Base-by-base conservation (phyloP, 345 rosid species). In the Aurinia saxatilis region DNA sequence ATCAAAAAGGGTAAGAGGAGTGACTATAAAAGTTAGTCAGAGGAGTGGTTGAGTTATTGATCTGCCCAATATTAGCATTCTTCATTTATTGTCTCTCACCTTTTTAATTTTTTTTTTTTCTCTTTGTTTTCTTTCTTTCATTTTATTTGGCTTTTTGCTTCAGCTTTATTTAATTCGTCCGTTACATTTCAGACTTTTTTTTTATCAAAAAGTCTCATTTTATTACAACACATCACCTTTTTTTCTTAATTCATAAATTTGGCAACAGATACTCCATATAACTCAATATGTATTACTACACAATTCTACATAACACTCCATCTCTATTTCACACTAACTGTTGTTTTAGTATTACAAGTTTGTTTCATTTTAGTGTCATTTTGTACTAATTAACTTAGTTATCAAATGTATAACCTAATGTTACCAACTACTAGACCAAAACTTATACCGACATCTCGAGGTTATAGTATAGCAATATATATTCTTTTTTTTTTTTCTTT, bases 21-120 rank as follows among this genome's bases (percentile, higher is more conserved):
- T 54, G 67, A 55, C 10, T 63, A 49, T 70, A 72, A 75, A 82
- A 78, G 78, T 75, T 82, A 83, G 91, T 82, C 91, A 83, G 91
- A 73, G 76, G 89, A 87, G 89, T 87, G 49, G 89, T 87, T 84
- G 87, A 66, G 91, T 77, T 70, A 78, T 82, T 79, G 88, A 82
- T 82, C 79, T 75, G 81, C 83, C 82, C 86, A 60, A 82, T 77
- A 75, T 66, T 73, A 48, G 33, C 60, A 72, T 65, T 56, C 63
- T 73, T 72, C 80, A 73, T 79, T 85, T 71, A 81, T 73, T 76
- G 63, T 66, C 48, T 41, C 60, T 35, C 16, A 5, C 39, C 53
- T 14, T 45, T 58, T 45, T 58, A n/a, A n/a, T n/a, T 59, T 73
- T 47, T 31, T 6, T 14, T 67, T 40, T 6, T 48, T 29, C 49